Evolutionary conservation across 2,329 filamentous ascomycete genomes (phyloP).

Genomic region (Fusarium buharicum): DNA sequence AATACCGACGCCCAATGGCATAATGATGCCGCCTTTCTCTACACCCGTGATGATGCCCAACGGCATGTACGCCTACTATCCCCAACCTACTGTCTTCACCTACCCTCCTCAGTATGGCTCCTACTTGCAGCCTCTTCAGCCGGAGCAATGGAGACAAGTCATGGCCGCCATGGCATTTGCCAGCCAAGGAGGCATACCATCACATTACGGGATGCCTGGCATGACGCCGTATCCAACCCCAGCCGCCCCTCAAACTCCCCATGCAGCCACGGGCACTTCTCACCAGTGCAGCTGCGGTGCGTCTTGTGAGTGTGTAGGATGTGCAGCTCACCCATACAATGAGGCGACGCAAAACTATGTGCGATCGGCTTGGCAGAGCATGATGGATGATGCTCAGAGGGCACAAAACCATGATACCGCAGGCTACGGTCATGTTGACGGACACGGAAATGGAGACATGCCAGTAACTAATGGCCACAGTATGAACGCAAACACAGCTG

Average conservation of each 20-base stretch:
- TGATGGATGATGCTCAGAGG: conserved; percentile 50
- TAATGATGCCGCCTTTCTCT: conserved; percentile 53
- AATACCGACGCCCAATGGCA: conserved; percentile 41
- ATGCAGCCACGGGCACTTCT: conserved; percentile 48
- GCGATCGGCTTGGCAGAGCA: conserved; percentile 58
- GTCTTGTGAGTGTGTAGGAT: conserved; percentile 73
- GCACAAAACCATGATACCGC: conserved; percentile 36
- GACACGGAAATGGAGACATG: conserved; percentile 38
- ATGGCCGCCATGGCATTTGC: conserved; percentile 55
- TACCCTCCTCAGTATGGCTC: conserved; percentile 66
- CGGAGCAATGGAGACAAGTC: conserved; percentile 63
- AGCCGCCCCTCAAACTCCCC: conserved; percentile 26
- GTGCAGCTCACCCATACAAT: conserved; percentile 74
- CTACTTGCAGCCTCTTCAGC: conserved; percentile 64
- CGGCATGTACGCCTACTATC: conserved; percentile 55
- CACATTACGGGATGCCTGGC: conserved; percentile 42
- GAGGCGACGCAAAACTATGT: conserved; percentile 67
- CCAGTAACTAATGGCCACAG: conserved; percentile 30
- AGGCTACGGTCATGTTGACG: conserved; percentile 41
- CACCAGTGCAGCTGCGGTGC: conserved; percentile 71
- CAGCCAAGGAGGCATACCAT: conserved; percentile 48
- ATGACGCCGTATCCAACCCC: conserved; percentile 36
- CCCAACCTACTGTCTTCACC: conserved; percentile 60
- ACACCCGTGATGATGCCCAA: conserved; percentile 51
- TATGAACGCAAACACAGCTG: conserved; percentile 27